Conservation (phyloP, 1,284 basidiomycete species). For the Tilletia horrida region DNA sequence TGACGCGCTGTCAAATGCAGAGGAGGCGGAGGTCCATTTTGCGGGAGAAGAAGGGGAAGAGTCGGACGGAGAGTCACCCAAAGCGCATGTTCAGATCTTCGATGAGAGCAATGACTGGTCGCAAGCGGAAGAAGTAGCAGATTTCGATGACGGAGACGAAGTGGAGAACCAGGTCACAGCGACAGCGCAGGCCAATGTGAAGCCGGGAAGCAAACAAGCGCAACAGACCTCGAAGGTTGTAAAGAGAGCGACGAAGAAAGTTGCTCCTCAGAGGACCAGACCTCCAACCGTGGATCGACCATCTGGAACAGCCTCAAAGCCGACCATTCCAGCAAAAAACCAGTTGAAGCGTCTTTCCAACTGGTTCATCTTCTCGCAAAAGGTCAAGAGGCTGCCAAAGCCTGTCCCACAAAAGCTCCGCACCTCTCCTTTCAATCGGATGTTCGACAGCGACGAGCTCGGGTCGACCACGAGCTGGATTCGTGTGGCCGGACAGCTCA, state of each 20-base stretch:
- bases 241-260: background rate
- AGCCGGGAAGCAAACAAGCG: background rate
- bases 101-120: too few species aligned
- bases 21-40: too few species aligned
- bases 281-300: background rate
- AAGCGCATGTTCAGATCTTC: too few species aligned
- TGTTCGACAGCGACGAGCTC: slow-evolving; percentile 11
- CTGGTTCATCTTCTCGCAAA: slow-evolving; percentile 7
- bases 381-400: slow-evolving; percentile 8
- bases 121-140: background rate
- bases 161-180: background rate
- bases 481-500: slow-evolving; percentile 9
- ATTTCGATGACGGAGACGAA: background rate
- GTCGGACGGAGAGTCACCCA: too few species aligned
- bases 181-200: background rate
- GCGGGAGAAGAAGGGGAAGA: too few species aligned
- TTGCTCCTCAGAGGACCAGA: background rate
- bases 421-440: slow-evolving; percentile 1
- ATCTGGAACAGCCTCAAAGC: background rate
- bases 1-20: too few species aligned
- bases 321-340: background rate
- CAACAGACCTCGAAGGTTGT: too few species aligned
- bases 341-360: background rate
- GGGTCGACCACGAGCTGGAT: background rate
- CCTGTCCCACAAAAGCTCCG: background rate